These are phyloP conservation scores for Ophiosphaerella korrae DNA, from an alignment of 2,329 filamentous ascomycete species.

Conservation along the genomic window DNA sequence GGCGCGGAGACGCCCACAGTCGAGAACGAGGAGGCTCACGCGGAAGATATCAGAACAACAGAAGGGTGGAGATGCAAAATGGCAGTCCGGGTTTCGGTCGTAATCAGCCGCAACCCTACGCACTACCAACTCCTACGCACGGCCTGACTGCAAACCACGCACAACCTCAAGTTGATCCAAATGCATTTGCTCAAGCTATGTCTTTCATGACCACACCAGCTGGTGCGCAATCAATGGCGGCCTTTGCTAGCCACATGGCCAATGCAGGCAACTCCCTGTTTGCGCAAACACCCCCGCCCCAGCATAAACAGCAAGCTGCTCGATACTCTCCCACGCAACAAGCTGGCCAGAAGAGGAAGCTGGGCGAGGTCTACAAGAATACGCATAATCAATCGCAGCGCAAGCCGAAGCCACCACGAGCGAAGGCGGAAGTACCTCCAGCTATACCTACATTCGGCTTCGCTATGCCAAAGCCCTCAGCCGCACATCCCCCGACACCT, in stretches of 20 bases:
- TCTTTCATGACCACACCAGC: slow-evolving; percentile 37
- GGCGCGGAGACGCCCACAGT: slow-evolving; percentile 18
- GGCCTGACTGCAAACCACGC: slow-evolving; percentile 5
- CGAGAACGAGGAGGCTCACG: slow-evolving; percentile 26
- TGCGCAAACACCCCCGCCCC: slow-evolving; percentile 3
- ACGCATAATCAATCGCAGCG: slow-evolving; percentile 14
- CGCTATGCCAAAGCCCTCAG: slow-evolving; percentile 26
- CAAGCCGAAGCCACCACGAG: slow-evolving; percentile 36
- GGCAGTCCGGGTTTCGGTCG: slow-evolving; percentile 2
- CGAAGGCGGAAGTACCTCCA: slow-evolving; percentile 41
- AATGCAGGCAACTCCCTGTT: slow-evolving; percentile 4
- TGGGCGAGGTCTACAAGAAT: slow-evolving; percentile 23
- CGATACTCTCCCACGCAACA: slow-evolving; percentile 23
- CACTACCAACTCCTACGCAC: neutral
- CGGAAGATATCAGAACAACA: slow-evolving; percentile 24
- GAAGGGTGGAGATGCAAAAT: slow-evolving; percentile 18
- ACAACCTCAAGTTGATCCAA: slow-evolving; percentile 25
- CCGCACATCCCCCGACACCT: slow-evolving; percentile 5
- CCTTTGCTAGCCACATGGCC: slow-evolving; percentile 31
- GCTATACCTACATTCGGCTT: slow-evolving; percentile 46
- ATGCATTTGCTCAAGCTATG: slow-evolving; percentile 35
- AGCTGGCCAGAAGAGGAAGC: slow-evolving; percentile 36
- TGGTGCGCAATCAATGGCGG: slow-evolving; percentile 35
- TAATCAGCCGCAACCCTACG: slow-evolving; percentile 10
- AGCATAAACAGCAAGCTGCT: slow-evolving; percentile 12